A percentile compares a stretch with the other conserved stretches of the same genome.
Evolutionary conservation across 73 alveolate species (phyloP).

Genomic region (Blepharisma stoltei): DNA sequence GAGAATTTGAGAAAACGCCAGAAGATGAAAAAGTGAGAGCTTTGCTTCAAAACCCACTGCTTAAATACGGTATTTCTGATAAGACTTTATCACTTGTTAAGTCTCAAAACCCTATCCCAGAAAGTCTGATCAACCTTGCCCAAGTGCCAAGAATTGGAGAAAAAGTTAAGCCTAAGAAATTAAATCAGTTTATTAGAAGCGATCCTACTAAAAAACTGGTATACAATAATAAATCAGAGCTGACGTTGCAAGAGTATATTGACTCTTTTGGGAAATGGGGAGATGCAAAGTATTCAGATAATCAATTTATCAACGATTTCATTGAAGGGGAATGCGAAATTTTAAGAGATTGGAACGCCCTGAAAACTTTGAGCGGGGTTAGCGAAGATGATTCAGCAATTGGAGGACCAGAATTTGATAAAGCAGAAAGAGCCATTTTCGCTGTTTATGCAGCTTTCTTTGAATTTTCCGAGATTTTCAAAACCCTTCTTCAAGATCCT

Average conservation of each 20-base stretch:
- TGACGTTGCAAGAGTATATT: background rate
- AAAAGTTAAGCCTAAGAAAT: background rate
- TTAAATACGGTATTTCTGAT: background rate
- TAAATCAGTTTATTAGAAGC: background rate
- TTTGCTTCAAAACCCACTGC: background rate
- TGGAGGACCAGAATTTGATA: constrained; percentile 5
- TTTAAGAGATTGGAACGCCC: background rate
- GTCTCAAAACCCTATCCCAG: background rate
- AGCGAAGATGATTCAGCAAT: background rate
- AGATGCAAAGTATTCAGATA: background rate
- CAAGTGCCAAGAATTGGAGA: background rate
- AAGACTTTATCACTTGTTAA: background rate
- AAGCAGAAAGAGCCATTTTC: constrained; percentile 23
- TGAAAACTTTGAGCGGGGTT: background rate
- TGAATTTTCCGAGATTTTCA: background rate
- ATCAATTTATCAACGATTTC: background rate
- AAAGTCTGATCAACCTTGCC: background rate
- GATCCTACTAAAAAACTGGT: background rate
- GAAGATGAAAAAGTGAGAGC: background rate
- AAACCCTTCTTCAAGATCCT: background rate
- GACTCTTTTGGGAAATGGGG: constrained; percentile 9
- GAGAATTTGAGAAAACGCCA: background rate
- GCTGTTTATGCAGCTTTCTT: background rate
- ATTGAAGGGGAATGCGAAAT: background rate
- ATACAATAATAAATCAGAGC: background rate